Conservation (phyloP, 495 filamentous ascomycete genomes). For the Hypoxylon rickii region DNA sequence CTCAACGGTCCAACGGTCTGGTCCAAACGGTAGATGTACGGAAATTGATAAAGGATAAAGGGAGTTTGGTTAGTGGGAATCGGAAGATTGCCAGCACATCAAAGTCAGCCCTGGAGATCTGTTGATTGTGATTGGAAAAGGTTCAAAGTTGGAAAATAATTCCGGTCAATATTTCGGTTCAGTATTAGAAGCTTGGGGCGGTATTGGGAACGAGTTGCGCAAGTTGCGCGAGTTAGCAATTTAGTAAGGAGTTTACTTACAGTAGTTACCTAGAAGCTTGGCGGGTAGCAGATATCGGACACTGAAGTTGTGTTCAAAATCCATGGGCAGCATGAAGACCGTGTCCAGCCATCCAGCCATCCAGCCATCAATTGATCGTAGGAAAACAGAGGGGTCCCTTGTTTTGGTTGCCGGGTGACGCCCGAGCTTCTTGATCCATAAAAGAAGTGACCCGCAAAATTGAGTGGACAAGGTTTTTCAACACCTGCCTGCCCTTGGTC, state of each 20-base stretch:
- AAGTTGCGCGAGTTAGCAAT: too few relatives aligned
- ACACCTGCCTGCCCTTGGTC: too few relatives aligned
- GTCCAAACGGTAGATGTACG: too few relatives aligned
- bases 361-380: too few relatives aligned
- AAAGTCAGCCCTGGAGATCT: conserved; percentile 31
- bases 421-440: conserved; percentile 6
- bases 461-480: neutral
- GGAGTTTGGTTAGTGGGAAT: too few relatives aligned
- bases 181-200: conserved; percentile 27
- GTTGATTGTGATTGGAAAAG: conserved; percentile 28
- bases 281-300: too few relatives aligned
- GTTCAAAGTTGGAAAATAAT: neutral
- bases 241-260: conserved; percentile 2
- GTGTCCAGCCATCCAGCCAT: too few relatives aligned
- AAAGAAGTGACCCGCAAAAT: conserved; percentile 15
- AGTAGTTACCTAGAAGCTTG: conserved; percentile 5
- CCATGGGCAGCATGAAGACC: too few relatives aligned
- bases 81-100: conserved; percentile 33
- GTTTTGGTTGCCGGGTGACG: conserved; percentile 32
- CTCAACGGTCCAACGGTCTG: too few relatives aligned
- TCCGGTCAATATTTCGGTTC: conserved; percentile 10
- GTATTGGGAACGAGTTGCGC: conserved; percentile 27
- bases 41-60: too few relatives aligned
- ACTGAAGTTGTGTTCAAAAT: too few relatives aligned
- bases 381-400: conserved; percentile 34